Evolutionary conservation across 2,329 filamentous ascomycete species (phyloP).

Genomic region (Septoria linicola): DNA sequence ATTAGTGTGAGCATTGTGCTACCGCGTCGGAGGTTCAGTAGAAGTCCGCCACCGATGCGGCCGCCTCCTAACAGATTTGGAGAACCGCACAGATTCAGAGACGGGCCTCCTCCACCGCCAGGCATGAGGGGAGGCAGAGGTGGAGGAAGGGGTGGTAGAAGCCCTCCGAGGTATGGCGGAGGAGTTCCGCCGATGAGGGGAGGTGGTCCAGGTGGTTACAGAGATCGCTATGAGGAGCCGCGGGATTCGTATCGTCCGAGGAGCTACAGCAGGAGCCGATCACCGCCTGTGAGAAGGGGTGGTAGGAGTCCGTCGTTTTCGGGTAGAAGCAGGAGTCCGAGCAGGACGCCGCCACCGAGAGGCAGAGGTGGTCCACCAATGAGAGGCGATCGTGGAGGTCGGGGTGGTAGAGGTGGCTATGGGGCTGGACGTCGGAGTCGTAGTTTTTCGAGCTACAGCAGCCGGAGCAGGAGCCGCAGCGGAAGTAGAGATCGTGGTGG

Average conservation of each 20-base stretch:
- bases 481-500: slow-evolving; percentile 29
- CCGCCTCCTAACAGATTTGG: slow-evolving; percentile 54
- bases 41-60: slow-evolving; percentile 70
- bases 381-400: slow-evolving; percentile 17
- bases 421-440: slow-evolving; percentile 21
- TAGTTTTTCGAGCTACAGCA: slow-evolving; percentile 25
- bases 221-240: slow-evolving; percentile 34
- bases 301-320: slow-evolving; percentile 39
- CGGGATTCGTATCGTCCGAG: slow-evolving; percentile 32
- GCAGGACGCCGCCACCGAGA: slow-evolving; percentile 23
- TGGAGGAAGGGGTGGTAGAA: slow-evolving; percentile 32
- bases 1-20: slow-evolving; percentile 88
- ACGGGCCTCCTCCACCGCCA: slow-evolving; percentile 33
- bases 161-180: slow-evolving; percentile 27
- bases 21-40: slow-evolving; percentile 77
- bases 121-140: slow-evolving; percentile 25
- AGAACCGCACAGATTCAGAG: slow-evolving; percentile 41
- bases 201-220: slow-evolving; percentile 30
- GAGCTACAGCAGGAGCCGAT: slow-evolving; percentile 24
- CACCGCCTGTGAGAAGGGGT: slow-evolving; percentile 27
- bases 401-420: slow-evolving; percentile 3
- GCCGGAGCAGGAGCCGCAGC: slow-evolving; percentile 27
- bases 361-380: slow-evolving; percentile 21
- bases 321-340: slow-evolving; percentile 38
- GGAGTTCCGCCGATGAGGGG: slow-evolving; percentile 23